These are phyloP conservation scores for Sporothrix phasma DNA, from an alignment of 2,329 filamentous ascomycete species.

Conservation along the genomic window DNA sequence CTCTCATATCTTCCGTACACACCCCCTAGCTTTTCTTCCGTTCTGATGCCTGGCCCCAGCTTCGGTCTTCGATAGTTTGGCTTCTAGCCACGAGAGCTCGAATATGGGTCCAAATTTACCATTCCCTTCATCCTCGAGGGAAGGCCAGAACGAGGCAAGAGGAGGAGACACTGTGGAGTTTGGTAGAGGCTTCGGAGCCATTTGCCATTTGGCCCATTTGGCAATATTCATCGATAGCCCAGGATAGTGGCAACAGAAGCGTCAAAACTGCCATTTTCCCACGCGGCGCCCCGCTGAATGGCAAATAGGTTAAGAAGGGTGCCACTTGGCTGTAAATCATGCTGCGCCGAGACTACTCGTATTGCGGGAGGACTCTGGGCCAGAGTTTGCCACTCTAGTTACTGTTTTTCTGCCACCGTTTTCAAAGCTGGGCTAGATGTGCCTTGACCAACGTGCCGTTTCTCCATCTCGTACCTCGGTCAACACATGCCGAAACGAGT, in stretches of 20 bases:
- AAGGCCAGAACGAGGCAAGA: not conserved
- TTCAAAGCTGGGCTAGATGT: no score
- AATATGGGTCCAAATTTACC: no score
- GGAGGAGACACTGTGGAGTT: no score
- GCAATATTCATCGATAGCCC: no score
- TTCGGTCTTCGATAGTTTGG: not conserved
- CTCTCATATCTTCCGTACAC: not conserved
- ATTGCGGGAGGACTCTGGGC: no score
- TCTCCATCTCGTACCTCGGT: not conserved
- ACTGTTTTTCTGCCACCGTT: not conserved
- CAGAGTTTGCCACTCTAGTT: not conserved
- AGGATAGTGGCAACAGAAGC: no score
- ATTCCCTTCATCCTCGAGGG: no score
- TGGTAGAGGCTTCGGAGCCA: no score
- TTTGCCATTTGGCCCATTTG: no score
- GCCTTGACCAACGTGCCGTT: no score
- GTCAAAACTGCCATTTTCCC: not conserved
- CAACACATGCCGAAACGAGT: not conserved
- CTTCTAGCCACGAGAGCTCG: no score
- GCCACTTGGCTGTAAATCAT: not conserved
- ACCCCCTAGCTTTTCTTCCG: not conserved
- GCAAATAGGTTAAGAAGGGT: not conserved
- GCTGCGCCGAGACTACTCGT: not conserved
- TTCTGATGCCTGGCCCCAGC: not conserved
- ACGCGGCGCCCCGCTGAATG: not conserved